These are phyloP conservation scores for Trichoderma pleuroti DNA, from an alignment of 2,329 filamentous ascomycete species.

Conservation along the genomic window DNA sequence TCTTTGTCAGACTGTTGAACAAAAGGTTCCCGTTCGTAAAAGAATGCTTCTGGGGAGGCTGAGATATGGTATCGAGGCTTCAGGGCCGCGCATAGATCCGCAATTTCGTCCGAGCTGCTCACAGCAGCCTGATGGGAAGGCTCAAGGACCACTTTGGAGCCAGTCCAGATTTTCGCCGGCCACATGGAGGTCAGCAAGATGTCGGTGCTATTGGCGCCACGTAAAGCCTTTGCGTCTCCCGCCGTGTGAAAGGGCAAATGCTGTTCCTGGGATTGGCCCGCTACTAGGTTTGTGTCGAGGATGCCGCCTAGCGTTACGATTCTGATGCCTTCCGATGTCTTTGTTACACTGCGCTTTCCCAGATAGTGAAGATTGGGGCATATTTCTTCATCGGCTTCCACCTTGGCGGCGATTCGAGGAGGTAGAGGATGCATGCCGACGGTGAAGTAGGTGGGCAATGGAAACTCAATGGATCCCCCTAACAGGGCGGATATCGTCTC, in stretches of 20 bases:
- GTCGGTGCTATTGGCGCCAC: conserved; percentile 74
- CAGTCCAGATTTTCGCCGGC: conserved; percentile 69
- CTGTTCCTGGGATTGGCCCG: conserved; percentile 65
- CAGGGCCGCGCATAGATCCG: conserved; percentile 72
- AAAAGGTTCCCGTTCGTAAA: conserved; percentile 92
- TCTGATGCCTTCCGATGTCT: conserved; percentile 82
- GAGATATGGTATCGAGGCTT: conserved; percentile 94
- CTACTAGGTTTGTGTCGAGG: conserved; percentile 58
- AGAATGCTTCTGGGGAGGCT: conserved; percentile 60
- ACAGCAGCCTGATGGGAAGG: conserved; percentile 51
- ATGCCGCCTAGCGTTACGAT: conserved; percentile 83
- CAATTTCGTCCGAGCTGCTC: conserved; percentile 61
- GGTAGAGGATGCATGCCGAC: conserved; percentile 74
- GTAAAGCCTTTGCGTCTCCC: conserved; percentile 70
- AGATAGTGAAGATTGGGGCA: conserved; percentile 90
- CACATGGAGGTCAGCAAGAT: conserved; percentile 85
- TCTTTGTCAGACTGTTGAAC: conserved; percentile 58
- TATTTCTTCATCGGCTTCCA: conserved; percentile 70
- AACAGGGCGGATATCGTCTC: conserved; percentile 62
- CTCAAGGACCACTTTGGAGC: conserved; percentile 61
- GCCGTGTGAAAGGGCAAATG: conserved; percentile 74
- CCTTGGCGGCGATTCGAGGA: conserved; percentile 62
- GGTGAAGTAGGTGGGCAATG: conserved; percentile 87
- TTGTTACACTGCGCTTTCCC: conserved; percentile 80
- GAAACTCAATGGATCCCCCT: conserved; percentile 66